Conservation (phyloP, 2,329 filamentous ascomycete species). For the Akanthomyces lecanii region DNA sequence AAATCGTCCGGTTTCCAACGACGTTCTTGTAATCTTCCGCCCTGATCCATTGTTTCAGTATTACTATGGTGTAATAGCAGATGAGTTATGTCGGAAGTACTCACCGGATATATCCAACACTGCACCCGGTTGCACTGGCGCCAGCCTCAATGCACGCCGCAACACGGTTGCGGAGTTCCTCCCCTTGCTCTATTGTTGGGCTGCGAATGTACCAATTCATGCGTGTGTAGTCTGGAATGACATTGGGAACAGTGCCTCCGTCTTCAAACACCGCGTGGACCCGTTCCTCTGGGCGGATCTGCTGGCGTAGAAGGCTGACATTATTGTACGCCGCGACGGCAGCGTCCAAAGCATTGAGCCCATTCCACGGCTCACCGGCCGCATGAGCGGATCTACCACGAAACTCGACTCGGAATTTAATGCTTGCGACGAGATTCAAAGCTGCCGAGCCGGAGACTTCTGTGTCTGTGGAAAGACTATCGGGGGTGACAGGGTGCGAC, state of each 20-base stretch:
- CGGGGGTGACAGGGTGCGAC: background rate
- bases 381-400: conserved; percentile 33
- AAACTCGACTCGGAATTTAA: conserved; percentile 32
- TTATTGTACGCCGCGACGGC: conserved; percentile 32
- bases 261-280: conserved; percentile 35
- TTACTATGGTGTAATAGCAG: too few species aligned
- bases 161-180: conserved; percentile 25
- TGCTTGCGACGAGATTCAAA: conserved; percentile 29
- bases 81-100: background rate
- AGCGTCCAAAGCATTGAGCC: conserved; percentile 36
- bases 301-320: conserved; percentile 35
- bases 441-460: conserved; percentile 20
- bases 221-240: conserved; percentile 32
- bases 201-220: conserved; percentile 34
- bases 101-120: conserved; percentile 32
- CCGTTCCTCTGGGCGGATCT: conserved; percentile 34
- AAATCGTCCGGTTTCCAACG: conserved; percentile 37
- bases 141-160: conserved; percentile 29
- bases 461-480: background rate
- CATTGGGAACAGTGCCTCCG: conserved; percentile 35
- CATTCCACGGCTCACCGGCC: conserved; percentile 34
- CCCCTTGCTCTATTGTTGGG: conserved; percentile 26
- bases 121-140: conserved; percentile 29
- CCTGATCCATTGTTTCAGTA: background rate
- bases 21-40: conserved; percentile 8